These are phyloP conservation scores for Pelagomonas calceolata DNA, from an alignment of 108 stramenopile genomes.

Conservation along the genomic window DNA sequence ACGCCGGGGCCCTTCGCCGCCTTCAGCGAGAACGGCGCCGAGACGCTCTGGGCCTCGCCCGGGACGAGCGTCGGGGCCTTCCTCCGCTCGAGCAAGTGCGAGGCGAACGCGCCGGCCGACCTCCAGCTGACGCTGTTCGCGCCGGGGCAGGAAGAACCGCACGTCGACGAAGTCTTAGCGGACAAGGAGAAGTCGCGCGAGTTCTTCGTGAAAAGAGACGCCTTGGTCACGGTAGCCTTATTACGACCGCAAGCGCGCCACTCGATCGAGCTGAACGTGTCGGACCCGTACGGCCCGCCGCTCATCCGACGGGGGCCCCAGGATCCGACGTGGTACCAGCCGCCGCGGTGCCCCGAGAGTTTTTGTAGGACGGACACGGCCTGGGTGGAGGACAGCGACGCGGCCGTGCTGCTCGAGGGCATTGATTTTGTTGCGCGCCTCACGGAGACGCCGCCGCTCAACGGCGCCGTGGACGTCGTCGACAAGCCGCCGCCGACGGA, in stretches of 20 bases:
- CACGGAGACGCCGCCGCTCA: conserved; percentile 16
- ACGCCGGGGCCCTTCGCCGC: too few relatives aligned
- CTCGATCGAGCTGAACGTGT: conserved; percentile 9
- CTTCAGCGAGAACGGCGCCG: too few relatives aligned
- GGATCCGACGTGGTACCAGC: conserved; percentile 11
- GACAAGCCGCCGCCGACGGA: conserved; percentile 6
- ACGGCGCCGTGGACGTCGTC: conserved; percentile 1
- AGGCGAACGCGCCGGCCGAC: background rate
- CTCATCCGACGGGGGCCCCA: conserved; percentile 9
- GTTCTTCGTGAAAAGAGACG: too few relatives aligned
- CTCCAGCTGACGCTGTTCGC: conserved; percentile 1
- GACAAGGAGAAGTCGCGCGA: background rate
- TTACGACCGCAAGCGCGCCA: conserved; percentile 22
- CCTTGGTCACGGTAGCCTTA: conserved; percentile 13
- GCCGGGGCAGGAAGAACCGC: conserved; percentile 12
- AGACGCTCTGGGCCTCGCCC: too few relatives aligned
- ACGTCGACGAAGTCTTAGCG: conserved; percentile 18
- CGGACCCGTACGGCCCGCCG: background rate
- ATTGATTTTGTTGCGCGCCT: conserved; percentile 21
- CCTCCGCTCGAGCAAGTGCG: too few relatives aligned
- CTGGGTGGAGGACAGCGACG: background rate
- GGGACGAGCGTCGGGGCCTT: too few relatives aligned
- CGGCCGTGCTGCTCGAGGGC: conserved; percentile 16
- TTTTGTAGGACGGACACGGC: conserved; percentile 4
- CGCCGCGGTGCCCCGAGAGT: conserved; percentile 2